A percentile compares a stretch with the other conserved stretches of the same genome.
Conservation (phyloP, 1,139 yeast genomes). For the Scheffersomyces parashehatae region DNA sequence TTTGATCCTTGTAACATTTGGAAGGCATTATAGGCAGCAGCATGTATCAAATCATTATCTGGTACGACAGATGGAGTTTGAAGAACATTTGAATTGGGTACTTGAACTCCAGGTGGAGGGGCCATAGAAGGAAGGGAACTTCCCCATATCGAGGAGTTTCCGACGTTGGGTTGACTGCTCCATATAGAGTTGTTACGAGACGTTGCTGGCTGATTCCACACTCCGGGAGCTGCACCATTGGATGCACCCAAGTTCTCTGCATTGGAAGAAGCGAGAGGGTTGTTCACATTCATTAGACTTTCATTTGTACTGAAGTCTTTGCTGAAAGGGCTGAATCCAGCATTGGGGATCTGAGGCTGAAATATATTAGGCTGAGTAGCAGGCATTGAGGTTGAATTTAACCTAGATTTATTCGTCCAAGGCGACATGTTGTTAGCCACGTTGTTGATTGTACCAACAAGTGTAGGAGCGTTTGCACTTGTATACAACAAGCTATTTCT, state of each 20-base stretch:
- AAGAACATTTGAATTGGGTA: background rate
- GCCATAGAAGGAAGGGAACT: background rate
- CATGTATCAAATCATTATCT: slow-evolving; percentile 19
- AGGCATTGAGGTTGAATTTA: slow-evolving; percentile 9
- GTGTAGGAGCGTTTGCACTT: background rate
- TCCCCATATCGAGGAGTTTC: slow-evolving; percentile 10
- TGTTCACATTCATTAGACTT: background rate
- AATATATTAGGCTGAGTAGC: slow-evolving; percentile 5
- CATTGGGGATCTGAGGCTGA: slow-evolving; percentile 8
- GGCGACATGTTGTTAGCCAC: slow-evolving; percentile 12
- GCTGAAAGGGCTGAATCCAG: slow-evolving; percentile 14
- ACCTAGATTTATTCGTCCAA: slow-evolving; percentile 15
- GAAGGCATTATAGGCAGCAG: slow-evolving; percentile 38
- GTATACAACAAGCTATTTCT: slow-evolving; percentile 5
- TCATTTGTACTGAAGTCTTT: slow-evolving; percentile 2
- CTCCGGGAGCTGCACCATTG: slow-evolving; percentile 1
- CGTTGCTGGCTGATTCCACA: slow-evolving; percentile 22
- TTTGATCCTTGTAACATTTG: slow-evolving; percentile 30
- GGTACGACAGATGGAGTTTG: slow-evolving; percentile 1
- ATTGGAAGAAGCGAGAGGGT: background rate
- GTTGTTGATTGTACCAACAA: background rate
- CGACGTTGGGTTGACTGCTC: slow-evolving; percentile 18
- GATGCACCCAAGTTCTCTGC: background rate
- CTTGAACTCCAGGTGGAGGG: background rate
- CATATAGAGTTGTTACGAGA: slow-evolving; percentile 36